Percentiles rank a stretch among this genome's conserved stretches.
Evolutionary conservation across 192 early-diverging fungal species (phyloP).

Genomic region (Phycomyces blakesleeanus): DNA sequence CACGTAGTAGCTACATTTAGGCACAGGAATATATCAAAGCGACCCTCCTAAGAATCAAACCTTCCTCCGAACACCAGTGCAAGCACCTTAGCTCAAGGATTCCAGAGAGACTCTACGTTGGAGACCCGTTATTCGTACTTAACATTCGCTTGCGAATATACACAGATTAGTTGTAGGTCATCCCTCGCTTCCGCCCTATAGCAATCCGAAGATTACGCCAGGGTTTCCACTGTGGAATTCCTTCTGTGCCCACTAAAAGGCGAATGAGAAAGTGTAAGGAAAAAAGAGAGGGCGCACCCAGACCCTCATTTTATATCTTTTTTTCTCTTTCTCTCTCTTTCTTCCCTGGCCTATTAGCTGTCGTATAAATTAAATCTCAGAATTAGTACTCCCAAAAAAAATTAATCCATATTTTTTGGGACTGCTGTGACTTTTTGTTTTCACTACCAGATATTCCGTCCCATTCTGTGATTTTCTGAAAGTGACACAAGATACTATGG

Average conservation of each 20-base stretch:
- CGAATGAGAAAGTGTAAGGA: not conserved
- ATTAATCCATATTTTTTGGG: too few relatives aligned
- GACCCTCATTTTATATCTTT: not conserved
- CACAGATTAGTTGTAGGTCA: conserved; percentile 10
- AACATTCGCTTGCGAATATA: conserved; percentile 5
- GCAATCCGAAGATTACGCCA: not conserved
- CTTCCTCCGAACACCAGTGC: conserved; percentile 9
- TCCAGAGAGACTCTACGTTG: not conserved
- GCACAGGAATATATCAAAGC: conserved; percentile 26
- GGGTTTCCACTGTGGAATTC: not conserved
- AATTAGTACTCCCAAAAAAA: too few relatives aligned
- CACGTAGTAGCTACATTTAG: conserved; percentile 23
- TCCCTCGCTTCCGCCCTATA: not conserved
- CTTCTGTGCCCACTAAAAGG: conserved; percentile 1
- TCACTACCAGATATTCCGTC: too few relatives aligned
- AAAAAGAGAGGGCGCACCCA: not conserved
- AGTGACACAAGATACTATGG: too few relatives aligned
- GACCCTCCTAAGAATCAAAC: conserved; percentile 5
- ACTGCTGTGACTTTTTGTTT: too few relatives aligned
- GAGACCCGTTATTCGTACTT: conserved; percentile 10
- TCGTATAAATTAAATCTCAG: not conserved
- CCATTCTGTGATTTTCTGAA: too few relatives aligned
- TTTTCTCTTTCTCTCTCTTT: not conserved
- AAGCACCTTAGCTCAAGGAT: conserved; percentile 17
- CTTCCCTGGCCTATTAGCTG: not conserved